Conservation (phyloP, 140 eudicot species). For the Senecio squalidus region DNA sequence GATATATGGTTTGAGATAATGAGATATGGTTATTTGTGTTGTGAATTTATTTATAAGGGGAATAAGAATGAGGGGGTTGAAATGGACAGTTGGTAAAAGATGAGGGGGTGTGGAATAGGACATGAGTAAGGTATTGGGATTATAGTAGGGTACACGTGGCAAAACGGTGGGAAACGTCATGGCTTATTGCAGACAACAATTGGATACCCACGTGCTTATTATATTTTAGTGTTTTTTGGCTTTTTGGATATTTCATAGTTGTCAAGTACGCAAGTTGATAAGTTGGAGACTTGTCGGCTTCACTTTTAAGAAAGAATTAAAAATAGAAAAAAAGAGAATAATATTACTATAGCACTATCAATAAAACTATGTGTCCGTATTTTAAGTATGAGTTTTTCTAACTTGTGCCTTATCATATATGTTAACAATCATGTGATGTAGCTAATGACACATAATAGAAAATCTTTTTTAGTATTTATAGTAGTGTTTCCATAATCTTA, state of each 20-base stretch:
- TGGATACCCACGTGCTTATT: slow-evolving; percentile 15
- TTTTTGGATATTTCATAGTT: background rate
- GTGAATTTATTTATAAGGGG: slow-evolving; percentile 10
- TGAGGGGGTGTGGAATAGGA: slow-evolving; percentile 7
- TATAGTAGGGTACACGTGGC: slow-evolving; percentile 13
- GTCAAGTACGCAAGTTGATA: slow-evolving; percentile 5
- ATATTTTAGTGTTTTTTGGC: background rate
- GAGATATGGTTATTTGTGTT: background rate
- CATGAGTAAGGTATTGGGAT: slow-evolving; percentile 13
- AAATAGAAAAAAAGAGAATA: no score
- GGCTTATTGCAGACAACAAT: slow-evolving; percentile 10
- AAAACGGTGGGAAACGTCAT: slow-evolving; percentile 11
- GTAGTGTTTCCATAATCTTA: no score
- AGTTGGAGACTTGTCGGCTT: background rate
- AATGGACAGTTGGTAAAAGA: background rate
- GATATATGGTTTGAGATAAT: background rate
- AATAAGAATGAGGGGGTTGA: slow-evolving; percentile 6
- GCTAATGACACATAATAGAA: no score
- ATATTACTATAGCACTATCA: no score
- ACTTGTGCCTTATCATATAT: no score
- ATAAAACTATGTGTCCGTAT: no score
- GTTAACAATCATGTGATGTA: no score
- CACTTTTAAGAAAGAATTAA: background rate
- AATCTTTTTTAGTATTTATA: no score
- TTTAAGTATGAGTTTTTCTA: no score